Evolutionary conservation across 441 rosid species (phyloP), one percentile per base, ranked within the genome.

Genomic region (Erodium trifolium): DNA sequence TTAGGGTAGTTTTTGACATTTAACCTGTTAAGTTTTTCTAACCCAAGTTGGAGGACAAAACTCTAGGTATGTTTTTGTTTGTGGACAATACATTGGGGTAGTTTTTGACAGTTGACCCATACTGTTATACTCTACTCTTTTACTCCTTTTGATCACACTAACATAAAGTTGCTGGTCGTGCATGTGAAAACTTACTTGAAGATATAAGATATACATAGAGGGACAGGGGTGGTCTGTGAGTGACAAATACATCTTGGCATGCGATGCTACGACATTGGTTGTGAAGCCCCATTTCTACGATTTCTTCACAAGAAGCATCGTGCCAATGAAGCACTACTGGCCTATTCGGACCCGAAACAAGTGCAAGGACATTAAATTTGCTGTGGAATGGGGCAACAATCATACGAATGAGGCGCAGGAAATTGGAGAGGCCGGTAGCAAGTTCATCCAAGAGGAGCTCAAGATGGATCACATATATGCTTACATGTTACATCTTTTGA

Each of bases 161-260:
- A 23, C 2, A 23, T 23, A 23, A 23, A 23, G 27, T 23, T 23
- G 2, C 27, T 23, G 27, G 2, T 23, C 2, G 27, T 23, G 27
- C 27, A 23, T 23, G 27, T 23, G 27, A 23, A 23, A 23, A 0
- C 2, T 11, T 12, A 47, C 53, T 9, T 47, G 53, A 47, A 47
- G 53, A 76, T 91, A 91, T 83, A 89, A 89, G 70, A 88, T 88
- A 45, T 91, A 91, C 55, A 76, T 87, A 8, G 97, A 91, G 82
- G 97, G 97, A 37, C 82, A 73, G 60, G 89, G 82, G 3, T 91
- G 97, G 97, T 91, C 97, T 0, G 97, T 91, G 49, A 91, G 97
- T 51, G 93, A 85, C 84, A 91, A 91, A 76, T 89, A 89, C 76
- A 89, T 87, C 49, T 76, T 87, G 60, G 96, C 89, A 0, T 89